Base-by-base conservation (phyloP, 1,139 yeast species). In the Debaryomyces singareniensis region DNA sequence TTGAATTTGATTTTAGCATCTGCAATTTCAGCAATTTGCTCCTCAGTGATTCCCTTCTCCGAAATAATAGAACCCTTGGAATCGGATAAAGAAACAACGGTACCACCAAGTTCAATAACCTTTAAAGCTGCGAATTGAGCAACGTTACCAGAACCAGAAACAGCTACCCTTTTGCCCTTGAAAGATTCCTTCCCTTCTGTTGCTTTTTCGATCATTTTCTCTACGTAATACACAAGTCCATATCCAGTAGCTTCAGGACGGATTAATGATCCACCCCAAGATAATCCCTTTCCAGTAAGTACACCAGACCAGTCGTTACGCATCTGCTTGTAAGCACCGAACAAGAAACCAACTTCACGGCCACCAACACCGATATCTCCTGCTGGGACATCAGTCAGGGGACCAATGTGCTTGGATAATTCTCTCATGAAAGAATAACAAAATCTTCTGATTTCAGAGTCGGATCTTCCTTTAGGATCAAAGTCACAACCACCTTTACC, bases 241-340 rank as follows among this genome's bases (percentile, higher is more conserved):
- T 79, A 91, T 64, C 98, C 98, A 42, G 98, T 91, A 44, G 98
- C 98, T 75, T 91, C 98, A 44, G 97, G 96, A 69, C 98, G 84
- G 67, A 91, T 87, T 60, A 89, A 75, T 50, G 97, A 89, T 57
- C 97, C 98, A 75, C 98, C 98, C 96, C 96, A 91, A 59, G 80
- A 68, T 55, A 87, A 75, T 54, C 96, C 97, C 73, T 91, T 91
- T 68, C 98, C 97, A 55, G 98, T 91, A 51, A 91, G 75, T 35
- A 89, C 91, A 76, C 97, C 97, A 58, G 91, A 91, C 82, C 89
- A 91, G 58, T 81, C 74, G 79, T 91, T 89, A 67, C 75, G 82
- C 78, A 76, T 74, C 55, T 75, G 73, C 75, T 87, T 86, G 86
- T 85, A 91, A 47, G 96, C 96, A 70, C 98, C 98, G 53, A 86